A percentile compares a stretch with the other conserved stretches of the same genome.
Evolutionary conservation across 1,284 basidiomycete species (phyloP).

Genomic region (Vanrija sp.): DNA sequence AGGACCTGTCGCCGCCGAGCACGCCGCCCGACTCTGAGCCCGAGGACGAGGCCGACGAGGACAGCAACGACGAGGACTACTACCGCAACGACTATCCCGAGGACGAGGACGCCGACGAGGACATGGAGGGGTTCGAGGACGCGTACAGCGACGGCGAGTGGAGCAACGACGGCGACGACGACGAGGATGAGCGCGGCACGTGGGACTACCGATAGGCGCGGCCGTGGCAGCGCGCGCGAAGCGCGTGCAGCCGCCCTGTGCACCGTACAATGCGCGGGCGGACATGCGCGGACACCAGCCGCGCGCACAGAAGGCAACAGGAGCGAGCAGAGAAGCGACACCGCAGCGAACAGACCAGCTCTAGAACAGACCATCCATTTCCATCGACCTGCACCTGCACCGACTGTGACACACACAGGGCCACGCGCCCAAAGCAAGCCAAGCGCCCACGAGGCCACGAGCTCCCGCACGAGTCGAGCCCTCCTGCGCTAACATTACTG

Average conservation of each 20-base stretch:
- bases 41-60: constrained; percentile 50
- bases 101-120: constrained; percentile 48
- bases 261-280: not conserved
- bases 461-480: not conserved
- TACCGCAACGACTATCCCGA: constrained; percentile 51
- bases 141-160: constrained; percentile 30
- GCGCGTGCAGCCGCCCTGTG: not conserved
- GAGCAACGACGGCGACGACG: constrained; percentile 24
- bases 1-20: constrained; percentile 36
- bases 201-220: constrained; percentile 30
- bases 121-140: constrained; percentile 40
- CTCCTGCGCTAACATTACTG: not conserved
- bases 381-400: too few species aligned
- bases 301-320: too few species aligned
- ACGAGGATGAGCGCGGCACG: constrained; percentile 24
- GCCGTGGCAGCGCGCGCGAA: not conserved
- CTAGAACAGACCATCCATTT: too few species aligned
- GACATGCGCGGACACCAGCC: not conserved
- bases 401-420: not conserved
- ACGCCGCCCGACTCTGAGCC: constrained; percentile 40
- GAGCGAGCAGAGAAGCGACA: too few species aligned
- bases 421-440: too few species aligned
- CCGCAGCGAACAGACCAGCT: too few species aligned
- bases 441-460: too few species aligned
- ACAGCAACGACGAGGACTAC: constrained; percentile 50